A percentile compares a stretch with the other conserved stretches of the same genome.
These are phyloP conservation scores for Rhodotorula paludigena DNA, from an alignment of 768 basidiomycete genomes.

Conservation along the genomic window DNA sequence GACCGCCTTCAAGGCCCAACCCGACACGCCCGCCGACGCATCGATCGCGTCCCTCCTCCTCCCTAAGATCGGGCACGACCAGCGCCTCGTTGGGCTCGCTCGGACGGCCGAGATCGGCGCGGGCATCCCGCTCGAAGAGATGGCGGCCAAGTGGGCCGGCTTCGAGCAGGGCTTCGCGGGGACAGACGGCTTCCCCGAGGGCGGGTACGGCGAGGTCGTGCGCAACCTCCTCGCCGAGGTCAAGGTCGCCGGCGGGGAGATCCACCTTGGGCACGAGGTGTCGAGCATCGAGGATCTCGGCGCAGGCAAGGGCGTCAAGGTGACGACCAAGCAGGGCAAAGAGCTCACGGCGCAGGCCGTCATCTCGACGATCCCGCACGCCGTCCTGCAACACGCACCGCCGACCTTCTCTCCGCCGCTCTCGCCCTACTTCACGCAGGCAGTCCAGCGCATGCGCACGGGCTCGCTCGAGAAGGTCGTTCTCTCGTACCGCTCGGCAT, in stretches of 20 bases:
- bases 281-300: conserved; percentile 11
- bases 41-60: conserved; percentile 28
- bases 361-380: conserved; percentile 40
- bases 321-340: conserved; percentile 5
- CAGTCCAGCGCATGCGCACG: conserved; percentile 31
- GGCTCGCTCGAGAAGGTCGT: conserved; percentile 45
- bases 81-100: conserved; percentile 23
- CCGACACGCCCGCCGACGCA: neutral
- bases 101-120: conserved; percentile 36
- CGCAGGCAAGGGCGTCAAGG: conserved; percentile 1
- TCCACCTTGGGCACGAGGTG: conserved; percentile 18
- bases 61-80: conserved; percentile 8
- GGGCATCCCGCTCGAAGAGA: conserved; percentile 24
- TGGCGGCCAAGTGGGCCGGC: conserved; percentile 14
- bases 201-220: conserved; percentile 28
- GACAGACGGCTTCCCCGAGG: conserved; percentile 27
- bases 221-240: conserved; percentile 13
- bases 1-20: conserved; percentile 5
- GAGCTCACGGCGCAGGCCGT: conserved; percentile 8
- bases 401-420: conserved; percentile 41
- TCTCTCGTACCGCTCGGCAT: conserved; percentile 39
- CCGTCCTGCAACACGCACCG: conserved; percentile 40
- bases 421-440: conserved; percentile 9
- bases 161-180: conserved; percentile 27
- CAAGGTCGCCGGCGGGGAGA: conserved; percentile 12